Conservation (phyloP, 306 rosid species). For the Lagenaria siceraria region DNA sequence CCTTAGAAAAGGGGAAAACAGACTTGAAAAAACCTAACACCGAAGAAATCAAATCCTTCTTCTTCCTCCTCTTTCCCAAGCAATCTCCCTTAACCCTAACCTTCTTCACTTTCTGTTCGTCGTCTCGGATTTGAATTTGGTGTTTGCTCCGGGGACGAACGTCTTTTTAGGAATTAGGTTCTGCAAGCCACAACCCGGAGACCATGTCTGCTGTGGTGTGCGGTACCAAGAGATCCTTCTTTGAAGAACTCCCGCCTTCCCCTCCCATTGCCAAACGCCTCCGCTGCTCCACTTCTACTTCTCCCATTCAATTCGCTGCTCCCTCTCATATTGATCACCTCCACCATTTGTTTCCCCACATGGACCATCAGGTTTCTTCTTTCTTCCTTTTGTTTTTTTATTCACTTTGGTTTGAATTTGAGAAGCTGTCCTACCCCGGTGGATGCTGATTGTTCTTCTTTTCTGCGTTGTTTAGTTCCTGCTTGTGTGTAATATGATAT, state of each 20-base stretch:
- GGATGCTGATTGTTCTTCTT: neutral
- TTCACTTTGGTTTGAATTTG: neutral
- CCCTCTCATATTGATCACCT: constrained; percentile 59
- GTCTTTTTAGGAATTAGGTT: neutral
- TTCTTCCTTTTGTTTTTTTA: neutral
- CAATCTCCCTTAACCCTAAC: neutral
- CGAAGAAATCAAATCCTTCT: neutral
- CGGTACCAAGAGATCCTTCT: constrained; percentile 94
- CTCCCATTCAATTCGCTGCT: constrained; percentile 55
- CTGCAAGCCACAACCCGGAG: constrained; percentile 9
- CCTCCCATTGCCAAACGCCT: constrained; percentile 78
- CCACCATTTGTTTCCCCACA: constrained; percentile 54
- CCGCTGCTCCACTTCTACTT: constrained; percentile 77
- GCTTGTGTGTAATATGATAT: neutral
- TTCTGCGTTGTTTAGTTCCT: neutral
- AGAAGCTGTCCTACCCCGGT: neutral
- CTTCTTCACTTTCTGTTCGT: neutral
- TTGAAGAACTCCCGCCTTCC: constrained; percentile 89
- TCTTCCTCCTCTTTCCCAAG: neutral
- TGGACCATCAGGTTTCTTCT: constrained; percentile 44
- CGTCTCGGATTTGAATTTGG: neutral
- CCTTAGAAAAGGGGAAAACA: neutral
- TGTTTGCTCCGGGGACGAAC: neutral
- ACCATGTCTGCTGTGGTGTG: constrained; percentile 99
- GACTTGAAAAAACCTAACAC: neutral